Base-by-base conservation (phyloP, 306 rosid species). In the Rosa persica region DNA sequence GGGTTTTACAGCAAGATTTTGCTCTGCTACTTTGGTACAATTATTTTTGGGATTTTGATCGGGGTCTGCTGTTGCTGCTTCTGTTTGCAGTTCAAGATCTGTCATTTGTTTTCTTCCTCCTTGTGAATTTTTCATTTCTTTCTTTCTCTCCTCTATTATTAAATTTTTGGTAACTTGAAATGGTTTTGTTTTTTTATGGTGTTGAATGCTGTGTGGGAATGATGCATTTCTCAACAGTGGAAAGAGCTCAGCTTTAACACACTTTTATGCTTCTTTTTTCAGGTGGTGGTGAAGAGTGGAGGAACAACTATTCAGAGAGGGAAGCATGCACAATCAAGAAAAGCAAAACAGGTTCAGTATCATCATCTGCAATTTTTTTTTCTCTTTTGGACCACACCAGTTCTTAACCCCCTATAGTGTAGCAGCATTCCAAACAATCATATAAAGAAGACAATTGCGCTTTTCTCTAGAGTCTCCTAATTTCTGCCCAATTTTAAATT, bases 261-360 rank as follows among this genome's bases (percentile, higher is more conserved):
- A 66, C 92, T 89, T 89, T 90, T 74, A 69, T 82, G 85, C 75
- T 54, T 70, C 71, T 79, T 83, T 95, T 91, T 84, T 86, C 96
- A 96, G 97, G 91, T 85, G 94, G 88, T 79, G 94, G 93, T 83
- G 93, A 87, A 88, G 97, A 93, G 88, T 91, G 97, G 92, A 89
- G 90, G 81, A 93, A 77, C 90, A 82, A 83, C 81, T 88, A 75
- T 88, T 75, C 97, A 74, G 89, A 86, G 94, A 85, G 90, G 81
- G 96, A 88, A 72, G 88, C 92, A 77, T 93, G 94, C 94, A 89
- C 88, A 46, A 82, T 88, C 83, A 96, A 90, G 96, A 91, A 89
- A 91, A 96, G 97, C 85, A 91, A 83, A 88, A 82, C 91, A 91
- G 99, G 99, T 93, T 93, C 89, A 84, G 86, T 75, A 73, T 76